A percentile compares a stretch with the other conserved stretches of the same genome.
phyloP scores from a whole-genome alignment of 371 early-diverging fungal genomes.

The Apophysomyces trapeziformis region DNA sequence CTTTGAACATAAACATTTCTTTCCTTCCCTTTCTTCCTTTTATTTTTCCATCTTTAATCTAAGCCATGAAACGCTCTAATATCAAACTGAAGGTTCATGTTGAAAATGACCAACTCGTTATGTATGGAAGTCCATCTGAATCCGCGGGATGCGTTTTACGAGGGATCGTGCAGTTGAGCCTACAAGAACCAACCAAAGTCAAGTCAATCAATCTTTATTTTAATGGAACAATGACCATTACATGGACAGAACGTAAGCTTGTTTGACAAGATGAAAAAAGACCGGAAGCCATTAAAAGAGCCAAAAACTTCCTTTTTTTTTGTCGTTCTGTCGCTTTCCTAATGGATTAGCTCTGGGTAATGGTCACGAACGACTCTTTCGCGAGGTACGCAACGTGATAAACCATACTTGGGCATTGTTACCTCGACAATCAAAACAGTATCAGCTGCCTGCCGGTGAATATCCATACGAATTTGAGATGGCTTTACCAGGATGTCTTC shows the following conservation, averaged over 20 bases:
- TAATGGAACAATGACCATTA: conserved; percentile 35
- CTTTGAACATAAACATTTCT: too few species aligned
- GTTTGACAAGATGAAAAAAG: neutral
- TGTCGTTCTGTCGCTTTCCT: too few species aligned
- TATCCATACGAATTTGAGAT: conserved; percentile 48
- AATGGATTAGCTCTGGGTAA: conserved; percentile 24
- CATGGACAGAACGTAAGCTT: conserved; percentile 45
- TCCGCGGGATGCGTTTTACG: conserved; percentile 52
- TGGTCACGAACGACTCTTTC: conserved; percentile 40
- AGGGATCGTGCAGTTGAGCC: conserved; percentile 34
- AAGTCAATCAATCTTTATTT: conserved; percentile 41
- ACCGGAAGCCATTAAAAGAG: too few species aligned
- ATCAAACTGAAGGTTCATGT: conserved; percentile 33
- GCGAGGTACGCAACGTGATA: conserved; percentile 36
- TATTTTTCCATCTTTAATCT: conserved; percentile 2
- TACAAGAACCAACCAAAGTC: conserved; percentile 39
- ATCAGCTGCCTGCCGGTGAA: conserved; percentile 30
- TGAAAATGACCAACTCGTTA: conserved; percentile 42
- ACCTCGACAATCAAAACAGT: conserved; percentile 27
- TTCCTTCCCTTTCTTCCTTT: neutral
- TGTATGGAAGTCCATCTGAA: conserved; percentile 45
- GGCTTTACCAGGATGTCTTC: conserved; percentile 40
- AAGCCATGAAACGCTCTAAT: neutral
- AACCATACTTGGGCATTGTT: conserved; percentile 43
- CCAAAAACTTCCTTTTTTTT: too few species aligned